Evolutionary conservation across 2,329 filamentous ascomycete genomes (phyloP), one percentile per base, ranked within the genome.

Genomic region (Cladophialophora immunda): DNA sequence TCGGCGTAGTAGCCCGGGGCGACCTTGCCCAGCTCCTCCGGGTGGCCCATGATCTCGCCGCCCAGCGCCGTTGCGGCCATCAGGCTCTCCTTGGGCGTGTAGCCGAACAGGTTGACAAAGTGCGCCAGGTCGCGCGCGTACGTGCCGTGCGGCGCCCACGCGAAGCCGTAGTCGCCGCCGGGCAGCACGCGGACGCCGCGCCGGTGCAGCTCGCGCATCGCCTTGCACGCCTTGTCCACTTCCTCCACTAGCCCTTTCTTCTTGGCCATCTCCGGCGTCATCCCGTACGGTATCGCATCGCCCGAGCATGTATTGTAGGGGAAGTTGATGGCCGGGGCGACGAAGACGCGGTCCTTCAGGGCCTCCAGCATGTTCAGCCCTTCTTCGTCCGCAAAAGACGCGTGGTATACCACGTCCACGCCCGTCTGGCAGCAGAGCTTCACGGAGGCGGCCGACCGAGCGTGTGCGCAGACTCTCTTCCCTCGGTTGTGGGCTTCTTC

Each of bases 41-140:
- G 60, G 47, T 62, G 60, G 60, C 60, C 60, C 60, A 62, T 62
- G 11, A 62, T 62, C 25, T 62, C 60, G 50, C 60, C 60, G 38
- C 60, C 60, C 22, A 62, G 60, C 30, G 50, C 52, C 15, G 60
- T 56, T 1, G 60, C 60, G 2, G 60, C 60, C 4, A 62, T 13
- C 27, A 62, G 50, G 27, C 41, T 38, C 34, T 62, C 60, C 13
- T 56, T 62, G 22, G 60, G 60, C 32, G 60, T 62, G 34, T 62
- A 62, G 19, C 60, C 60, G 50, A 62, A 62, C 3, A 62, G 60
- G 53, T 62, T 62, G 50, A 62, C 60, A 22, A 62, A 62, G 32
- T 62, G 60, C 1, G 50, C 60, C 9, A 62, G 60, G 17, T 62
- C 60, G 13, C 60, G 27, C 5, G 60, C 60, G 52, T 62, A 62